These are phyloP conservation scores for Russula sp. DNA, from an alignment of 768 basidiomycete genomes.

Conservation along the genomic window DNA sequence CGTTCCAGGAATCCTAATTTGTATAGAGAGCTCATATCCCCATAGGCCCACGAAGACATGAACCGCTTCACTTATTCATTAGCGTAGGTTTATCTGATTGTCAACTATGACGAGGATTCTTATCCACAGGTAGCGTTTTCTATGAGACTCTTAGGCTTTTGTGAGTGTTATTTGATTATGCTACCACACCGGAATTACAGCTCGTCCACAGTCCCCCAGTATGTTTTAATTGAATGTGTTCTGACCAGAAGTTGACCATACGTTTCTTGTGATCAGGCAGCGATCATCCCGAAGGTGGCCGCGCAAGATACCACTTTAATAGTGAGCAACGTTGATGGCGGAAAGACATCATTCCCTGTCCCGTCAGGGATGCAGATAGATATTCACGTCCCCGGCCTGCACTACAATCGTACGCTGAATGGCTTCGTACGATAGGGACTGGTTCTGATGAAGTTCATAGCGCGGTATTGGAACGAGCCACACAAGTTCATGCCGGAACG, in stretches of 20 bases:
- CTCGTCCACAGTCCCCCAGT: conserved; percentile 13
- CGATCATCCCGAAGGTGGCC: conserved; percentile 44
- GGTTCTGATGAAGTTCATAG: conserved; percentile 34
- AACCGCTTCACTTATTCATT: conserved; percentile 26
- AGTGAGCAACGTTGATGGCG: conserved; percentile 39
- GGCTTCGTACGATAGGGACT: no score
- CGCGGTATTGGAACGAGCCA: conserved; percentile 56
- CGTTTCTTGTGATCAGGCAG: conserved; percentile 39
- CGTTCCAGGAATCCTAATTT: neutral
- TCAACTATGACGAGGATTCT: no score
- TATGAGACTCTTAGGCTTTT: conserved; percentile 51
- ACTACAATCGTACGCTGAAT: conserved; percentile 47
- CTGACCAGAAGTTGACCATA: neutral
- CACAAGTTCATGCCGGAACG: conserved; percentile 43
- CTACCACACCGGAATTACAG: neutral
- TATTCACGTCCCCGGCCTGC: conserved; percentile 43
- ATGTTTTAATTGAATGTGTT: neutral
- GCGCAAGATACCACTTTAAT: conserved; percentile 48
- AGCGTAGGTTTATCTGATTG: conserved; percentile 30
- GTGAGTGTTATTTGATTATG: conserved; percentile 12
- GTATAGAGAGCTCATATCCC: neutral
- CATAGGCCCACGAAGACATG: conserved; percentile 33
- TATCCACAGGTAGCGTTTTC: conserved; percentile 40
- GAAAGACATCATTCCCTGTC: conserved; percentile 42
- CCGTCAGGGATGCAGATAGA: conserved; percentile 44